Conservation (phyloP, 345 rosid species). For the Luvunga scandens region DNA sequence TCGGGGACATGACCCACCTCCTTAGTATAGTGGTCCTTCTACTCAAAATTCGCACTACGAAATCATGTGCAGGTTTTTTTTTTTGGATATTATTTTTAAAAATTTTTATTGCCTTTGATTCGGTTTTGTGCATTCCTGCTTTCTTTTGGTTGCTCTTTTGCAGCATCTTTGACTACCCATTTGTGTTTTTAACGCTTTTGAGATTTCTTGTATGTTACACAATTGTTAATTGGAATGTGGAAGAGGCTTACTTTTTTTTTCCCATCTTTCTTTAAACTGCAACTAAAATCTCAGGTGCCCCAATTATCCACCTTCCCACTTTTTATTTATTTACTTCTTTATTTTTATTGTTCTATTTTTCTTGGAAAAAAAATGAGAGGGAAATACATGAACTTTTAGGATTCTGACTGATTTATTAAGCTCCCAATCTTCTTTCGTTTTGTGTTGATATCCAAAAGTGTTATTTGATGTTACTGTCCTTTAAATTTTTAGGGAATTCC, state of each 20-base stretch:
- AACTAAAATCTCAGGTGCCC: not conserved
- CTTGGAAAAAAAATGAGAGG: not conserved
- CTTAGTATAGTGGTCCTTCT: slow-evolving; percentile 36
- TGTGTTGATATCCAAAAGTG: too few relatives aligned
- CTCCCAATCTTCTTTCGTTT: too few relatives aligned
- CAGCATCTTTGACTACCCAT: not conserved
- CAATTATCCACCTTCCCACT: not conserved
- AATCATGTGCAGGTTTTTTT: slow-evolving; percentile 32
- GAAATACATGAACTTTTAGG: too few relatives aligned
- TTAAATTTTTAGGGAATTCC: too few relatives aligned
- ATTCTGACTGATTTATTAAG: too few relatives aligned
- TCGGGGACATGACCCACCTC: slow-evolving; percentile 46
- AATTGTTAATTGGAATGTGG: not conserved
- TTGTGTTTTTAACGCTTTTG: not conserved
- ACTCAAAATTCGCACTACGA: slow-evolving; percentile 36
- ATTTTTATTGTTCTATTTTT: not conserved
- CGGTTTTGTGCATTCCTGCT: not conserved
- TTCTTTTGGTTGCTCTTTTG: not conserved
- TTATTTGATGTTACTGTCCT: too few relatives aligned
- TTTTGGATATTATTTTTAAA: not conserved
- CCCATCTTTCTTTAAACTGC: not conserved
- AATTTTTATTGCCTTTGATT: too few relatives aligned
- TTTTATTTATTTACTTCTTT: too few relatives aligned
- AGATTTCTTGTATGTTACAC: not conserved
- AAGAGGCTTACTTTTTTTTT: not conserved